phyloP scores from a whole-genome alignment of 768 basidiomycete species.

The Tubosaeta sp. region DNA sequence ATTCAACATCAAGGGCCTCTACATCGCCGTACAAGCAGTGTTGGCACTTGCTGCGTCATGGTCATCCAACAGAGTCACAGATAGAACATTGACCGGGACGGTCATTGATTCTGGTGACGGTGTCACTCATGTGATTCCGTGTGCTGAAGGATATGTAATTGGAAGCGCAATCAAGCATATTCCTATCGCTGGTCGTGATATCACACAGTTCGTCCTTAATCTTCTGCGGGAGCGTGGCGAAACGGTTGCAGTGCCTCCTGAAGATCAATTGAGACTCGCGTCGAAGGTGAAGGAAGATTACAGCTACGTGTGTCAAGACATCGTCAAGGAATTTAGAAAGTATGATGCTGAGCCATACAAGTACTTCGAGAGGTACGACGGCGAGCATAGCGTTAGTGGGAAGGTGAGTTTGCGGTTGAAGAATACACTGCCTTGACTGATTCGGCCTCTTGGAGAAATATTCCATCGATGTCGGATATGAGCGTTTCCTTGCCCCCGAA shows the following conservation, averaged over 20 bases:
- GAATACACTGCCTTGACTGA: not conserved
- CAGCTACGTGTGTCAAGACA: conserved; percentile 98
- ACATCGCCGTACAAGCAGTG: conserved; percentile 98
- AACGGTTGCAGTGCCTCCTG: conserved; percentile 84
- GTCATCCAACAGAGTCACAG: conserved; percentile 85
- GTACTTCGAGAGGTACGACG: conserved; percentile 90
- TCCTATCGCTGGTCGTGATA: conserved; percentile 97
- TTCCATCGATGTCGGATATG: conserved; percentile 90
- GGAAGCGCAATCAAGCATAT: conserved; percentile 99
- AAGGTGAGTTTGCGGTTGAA: conserved; percentile 49
- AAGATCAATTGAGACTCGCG: conserved; percentile 90
- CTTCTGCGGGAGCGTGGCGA: conserved; percentile 95
- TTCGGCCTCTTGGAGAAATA: conserved; percentile 65
- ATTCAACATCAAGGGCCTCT: conserved; percentile 97
- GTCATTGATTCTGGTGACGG: conserved; percentile 99
- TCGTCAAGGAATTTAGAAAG: conserved; percentile 97
- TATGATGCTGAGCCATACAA: conserved; percentile 96
- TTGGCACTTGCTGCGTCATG: conserved; percentile 97
- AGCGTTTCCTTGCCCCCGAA: conserved; percentile 97
- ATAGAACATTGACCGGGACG: conserved; percentile 92
- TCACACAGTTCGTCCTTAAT: conserved; percentile 94
- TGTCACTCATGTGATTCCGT: conserved; percentile 90
- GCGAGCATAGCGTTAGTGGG: conserved; percentile 89
- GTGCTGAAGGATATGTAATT: conserved; percentile 96
- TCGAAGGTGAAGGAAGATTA: conserved; percentile 97